Conservation (phyloP, 768 basidiomycete genomes). For the Hericium rajendrae region DNA sequence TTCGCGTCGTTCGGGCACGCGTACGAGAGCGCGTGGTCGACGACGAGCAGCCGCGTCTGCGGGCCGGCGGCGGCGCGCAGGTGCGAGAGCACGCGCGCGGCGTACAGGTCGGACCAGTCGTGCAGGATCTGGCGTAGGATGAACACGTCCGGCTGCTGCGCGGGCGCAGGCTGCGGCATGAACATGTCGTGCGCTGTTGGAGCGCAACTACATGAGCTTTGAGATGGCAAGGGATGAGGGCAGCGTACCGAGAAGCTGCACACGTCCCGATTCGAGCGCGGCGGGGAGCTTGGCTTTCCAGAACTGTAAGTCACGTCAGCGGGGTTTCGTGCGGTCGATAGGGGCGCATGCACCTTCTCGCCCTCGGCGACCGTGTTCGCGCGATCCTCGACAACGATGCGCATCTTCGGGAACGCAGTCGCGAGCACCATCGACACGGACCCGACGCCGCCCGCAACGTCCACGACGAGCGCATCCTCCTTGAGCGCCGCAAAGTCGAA, state of each 20-base stretch:
- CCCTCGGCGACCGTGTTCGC: background rate
- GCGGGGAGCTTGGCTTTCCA: background rate
- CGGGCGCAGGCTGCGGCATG: background rate
- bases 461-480: background rate
- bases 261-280: background rate
- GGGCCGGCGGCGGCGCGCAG: conserved; percentile 20
- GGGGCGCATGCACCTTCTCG: background rate
- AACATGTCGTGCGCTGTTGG: background rate
- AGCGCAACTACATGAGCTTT: background rate
- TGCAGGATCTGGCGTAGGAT: conserved; percentile 23
- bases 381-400: background rate
- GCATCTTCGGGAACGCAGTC: background rate
- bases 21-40: background rate
- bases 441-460: background rate
- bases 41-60: conserved; percentile 35
- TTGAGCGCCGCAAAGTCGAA: background rate
- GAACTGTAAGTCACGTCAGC: background rate
- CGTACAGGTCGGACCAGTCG: conserved; percentile 22
- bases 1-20: background rate
- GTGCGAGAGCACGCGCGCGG: conserved; percentile 16
- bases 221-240: background rate
- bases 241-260: background rate
- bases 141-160: conserved; percentile 15
- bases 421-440: background rate
- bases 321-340: background rate